Evolutionary conservation across 352 stramenopile species (phyloP).

Genomic region (Phytophthora constricta): DNA sequence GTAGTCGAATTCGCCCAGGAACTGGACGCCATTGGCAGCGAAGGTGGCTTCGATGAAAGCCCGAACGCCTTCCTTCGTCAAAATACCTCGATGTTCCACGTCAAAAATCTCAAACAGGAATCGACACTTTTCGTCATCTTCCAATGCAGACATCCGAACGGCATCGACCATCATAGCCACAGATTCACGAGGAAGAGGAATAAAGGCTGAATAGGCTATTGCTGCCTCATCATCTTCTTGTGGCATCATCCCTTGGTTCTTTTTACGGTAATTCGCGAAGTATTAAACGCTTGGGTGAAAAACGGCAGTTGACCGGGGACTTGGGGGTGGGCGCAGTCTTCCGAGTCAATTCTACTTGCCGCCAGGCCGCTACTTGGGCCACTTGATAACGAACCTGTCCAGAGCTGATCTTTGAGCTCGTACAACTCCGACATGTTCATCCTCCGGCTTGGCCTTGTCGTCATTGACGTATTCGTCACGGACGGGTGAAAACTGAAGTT

Average conservation of each 20-base stretch:
- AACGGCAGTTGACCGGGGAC: slow-evolving; percentile 36
- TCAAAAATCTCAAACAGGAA: slow-evolving; percentile 80
- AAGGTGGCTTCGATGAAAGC: slow-evolving; percentile 72
- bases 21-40: slow-evolving; percentile 57
- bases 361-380: slow-evolving; percentile 7
- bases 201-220: slow-evolving; percentile 32
- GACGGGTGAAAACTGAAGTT: slow-evolving; percentile 21
- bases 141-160: slow-evolving; percentile 53
- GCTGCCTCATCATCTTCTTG: slow-evolving; percentile 5
- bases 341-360: slow-evolving; percentile 15
- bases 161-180: slow-evolving; percentile 64
- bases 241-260: slow-evolving; percentile 1
- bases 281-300: slow-evolving; percentile 49
- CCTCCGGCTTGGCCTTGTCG: slow-evolving; percentile 25
- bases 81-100: slow-evolving; percentile 45
- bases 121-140: slow-evolving; percentile 59
- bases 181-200: slow-evolving; percentile 59
- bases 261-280: slow-evolving; percentile 25
- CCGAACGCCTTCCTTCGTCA: slow-evolving; percentile 54
- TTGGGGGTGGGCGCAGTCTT: slow-evolving; percentile 16
- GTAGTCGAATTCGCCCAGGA: slow-evolving; percentile 58
- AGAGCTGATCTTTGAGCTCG: slow-evolving; percentile 49
- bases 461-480: slow-evolving; percentile 15
- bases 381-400: slow-evolving; percentile 36
- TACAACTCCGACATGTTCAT: slow-evolving; percentile 46